phyloP scores from a whole-genome alignment of 306 rosid species.

The Malus domestica region ASM211411v1 NC_041798.1:4594501-4595000 shows the following conservation, averaged over 20 bases:
- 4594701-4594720: slow-evolving; percentile 22
- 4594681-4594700: slow-evolving; percentile 35
- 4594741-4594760: slow-evolving; percentile 59
- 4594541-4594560: no score
- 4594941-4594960: no score
- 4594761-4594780: slow-evolving; percentile 51
- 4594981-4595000: no score
- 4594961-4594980: no score
- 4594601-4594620: neutral
- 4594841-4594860: slow-evolving; percentile 52
- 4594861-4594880: slow-evolving; percentile 37
- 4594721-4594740: slow-evolving; percentile 2
- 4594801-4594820: slow-evolving; percentile 21
- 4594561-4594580: no score
- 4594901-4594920: slow-evolving; percentile 58
- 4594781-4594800: slow-evolving; percentile 19
- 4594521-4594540: no score
- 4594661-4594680: slow-evolving; percentile 18
- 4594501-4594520: no score
- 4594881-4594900: slow-evolving; percentile 41
- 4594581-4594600: no score
- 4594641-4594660: slow-evolving; percentile 29
- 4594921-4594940: slow-evolving; percentile 33
- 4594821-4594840: slow-evolving; percentile 49
- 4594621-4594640: slow-evolving; percentile 6